Evolutionary conservation across 2,329 filamentous ascomycete species (phyloP).

Genomic region (Monilinia fructigena): DNA sequence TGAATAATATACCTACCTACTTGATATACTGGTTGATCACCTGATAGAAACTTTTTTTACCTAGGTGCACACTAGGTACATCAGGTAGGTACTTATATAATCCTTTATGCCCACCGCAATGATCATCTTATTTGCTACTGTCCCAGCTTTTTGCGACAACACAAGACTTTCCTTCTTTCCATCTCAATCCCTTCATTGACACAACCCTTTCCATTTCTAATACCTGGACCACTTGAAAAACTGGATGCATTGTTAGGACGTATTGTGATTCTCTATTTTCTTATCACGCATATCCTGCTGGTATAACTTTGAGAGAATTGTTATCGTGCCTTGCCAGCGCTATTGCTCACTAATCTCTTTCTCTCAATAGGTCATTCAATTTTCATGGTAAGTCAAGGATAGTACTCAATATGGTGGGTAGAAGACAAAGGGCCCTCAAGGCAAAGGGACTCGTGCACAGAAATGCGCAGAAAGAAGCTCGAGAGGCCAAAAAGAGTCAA

Average conservation of each 20-base stretch:
- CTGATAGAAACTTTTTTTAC: no score
- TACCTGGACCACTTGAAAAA: background rate
- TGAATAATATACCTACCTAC: no score
- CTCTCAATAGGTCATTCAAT: conserved; percentile 11
- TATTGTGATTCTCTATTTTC: conserved; percentile 19
- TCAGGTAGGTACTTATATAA: background rate
- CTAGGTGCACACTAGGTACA: no score
- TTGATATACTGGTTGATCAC: no score
- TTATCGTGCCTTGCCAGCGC: conserved; percentile 16
- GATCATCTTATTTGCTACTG: background rate
- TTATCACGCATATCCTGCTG: conserved; percentile 17
- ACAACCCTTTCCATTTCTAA: conserved; percentile 3
- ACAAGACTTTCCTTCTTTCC: conserved; percentile 9
- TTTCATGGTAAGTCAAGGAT: conserved; percentile 17
- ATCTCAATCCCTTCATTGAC: conserved; percentile 14
- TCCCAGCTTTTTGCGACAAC: background rate
- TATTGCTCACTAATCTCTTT: conserved; percentile 29
- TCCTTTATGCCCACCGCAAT: background rate
- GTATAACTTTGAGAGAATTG: conserved; percentile 17
- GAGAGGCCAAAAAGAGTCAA: conserved; percentile 2
- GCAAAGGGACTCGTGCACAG: conserved; percentile 1
- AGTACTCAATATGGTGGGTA: conserved; percentile 20
- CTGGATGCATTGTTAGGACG: conserved; percentile 6
- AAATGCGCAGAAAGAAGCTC: background rate
- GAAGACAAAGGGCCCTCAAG: conserved; percentile 13